phyloP scores from a whole-genome alignment of 2,329 filamentous ascomycete genomes.

The Aspergillus novofumigatus region DNA sequence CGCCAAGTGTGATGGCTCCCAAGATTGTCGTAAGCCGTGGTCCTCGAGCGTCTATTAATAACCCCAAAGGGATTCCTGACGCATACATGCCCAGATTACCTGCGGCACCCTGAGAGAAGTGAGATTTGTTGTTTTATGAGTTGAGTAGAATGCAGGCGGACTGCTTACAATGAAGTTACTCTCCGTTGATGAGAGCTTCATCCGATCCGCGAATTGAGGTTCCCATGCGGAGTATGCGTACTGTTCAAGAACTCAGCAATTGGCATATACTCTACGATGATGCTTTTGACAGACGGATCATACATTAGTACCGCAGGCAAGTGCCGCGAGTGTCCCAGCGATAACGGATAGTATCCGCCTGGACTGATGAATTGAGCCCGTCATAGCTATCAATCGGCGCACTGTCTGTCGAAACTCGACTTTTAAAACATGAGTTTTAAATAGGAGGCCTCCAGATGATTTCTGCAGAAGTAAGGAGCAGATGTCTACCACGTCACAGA shows the following conservation, averaged over 20 bases:
- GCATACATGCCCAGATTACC: constrained; percentile 82
- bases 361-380: constrained; percentile 25
- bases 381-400: constrained; percentile 18
- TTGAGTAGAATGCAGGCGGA: constrained; percentile 1
- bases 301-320: constrained; percentile 93
- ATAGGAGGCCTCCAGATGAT: not conserved
- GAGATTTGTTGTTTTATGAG: constrained; percentile 14
- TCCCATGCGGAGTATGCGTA: constrained; percentile 99
- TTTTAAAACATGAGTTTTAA: not conserved
- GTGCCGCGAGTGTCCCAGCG: constrained; percentile 76
- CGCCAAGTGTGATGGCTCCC: constrained; percentile 66
- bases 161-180: constrained; percentile 77
- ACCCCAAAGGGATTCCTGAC: constrained; percentile 80
- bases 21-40: constrained; percentile 73
- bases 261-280: not conserved
- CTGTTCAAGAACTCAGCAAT: constrained; percentile 45
- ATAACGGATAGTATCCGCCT: constrained; percentile 77
- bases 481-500: not conserved
- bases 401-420: not conserved
- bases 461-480: not conserved
- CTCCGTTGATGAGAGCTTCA: constrained; percentile 86
- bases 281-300: constrained; percentile 2
- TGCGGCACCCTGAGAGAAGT: constrained; percentile 47
- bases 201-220: constrained; percentile 83
- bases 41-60: constrained; percentile 78